Percentiles rank a stretch among this genome's conserved stretches.
Evolutionary conservation across 2,329 filamentous ascomycete genomes (phyloP).

Genomic region (Aureobasidium sp.): DNA sequence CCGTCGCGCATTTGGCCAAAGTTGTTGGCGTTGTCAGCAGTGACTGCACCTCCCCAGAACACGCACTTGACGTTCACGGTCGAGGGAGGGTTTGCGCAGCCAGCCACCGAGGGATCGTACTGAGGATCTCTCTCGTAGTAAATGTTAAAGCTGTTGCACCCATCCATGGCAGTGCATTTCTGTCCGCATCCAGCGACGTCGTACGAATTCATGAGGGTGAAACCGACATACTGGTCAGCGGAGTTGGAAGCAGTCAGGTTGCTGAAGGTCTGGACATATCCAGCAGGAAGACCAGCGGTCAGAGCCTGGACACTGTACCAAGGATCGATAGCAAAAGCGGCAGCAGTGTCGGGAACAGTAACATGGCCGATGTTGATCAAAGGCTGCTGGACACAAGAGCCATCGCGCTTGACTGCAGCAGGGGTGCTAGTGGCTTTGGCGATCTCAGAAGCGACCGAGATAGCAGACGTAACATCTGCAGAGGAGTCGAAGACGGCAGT

Average conservation of each 20-base stretch:
- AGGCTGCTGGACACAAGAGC: conserved; percentile 6
- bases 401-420: conserved; percentile 3
- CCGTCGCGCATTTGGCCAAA: conserved; percentile 22
- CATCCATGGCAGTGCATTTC: conserved; percentile 14
- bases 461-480: conserved; percentile 1
- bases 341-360: conserved; percentile 1
- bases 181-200: conserved; percentile 11
- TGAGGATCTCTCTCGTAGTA: conserved; percentile 16
- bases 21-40: conserved; percentile 22
- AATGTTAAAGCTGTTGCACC: conserved; percentile 18
- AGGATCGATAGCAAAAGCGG: conserved; percentile 18
- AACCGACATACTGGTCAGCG: conserved; percentile 5
- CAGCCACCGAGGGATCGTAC: conserved; percentile 25
- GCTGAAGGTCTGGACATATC: conserved; percentile 19
- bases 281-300: conserved; percentile 12
- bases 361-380: neutral
- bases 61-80: conserved; percentile 30
- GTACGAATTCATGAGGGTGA: conserved; percentile 11
- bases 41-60: conserved; percentile 25
- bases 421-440: neutral
- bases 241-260: conserved; percentile 24
- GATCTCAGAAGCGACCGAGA: neutral
- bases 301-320: neutral
- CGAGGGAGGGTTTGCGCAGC: conserved; percentile 31
- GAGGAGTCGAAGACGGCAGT: conserved; percentile 7